phyloP scores from a whole-genome alignment of 768 basidiomycete species.

The Tylopilus rubrobrunneus region DNA sequence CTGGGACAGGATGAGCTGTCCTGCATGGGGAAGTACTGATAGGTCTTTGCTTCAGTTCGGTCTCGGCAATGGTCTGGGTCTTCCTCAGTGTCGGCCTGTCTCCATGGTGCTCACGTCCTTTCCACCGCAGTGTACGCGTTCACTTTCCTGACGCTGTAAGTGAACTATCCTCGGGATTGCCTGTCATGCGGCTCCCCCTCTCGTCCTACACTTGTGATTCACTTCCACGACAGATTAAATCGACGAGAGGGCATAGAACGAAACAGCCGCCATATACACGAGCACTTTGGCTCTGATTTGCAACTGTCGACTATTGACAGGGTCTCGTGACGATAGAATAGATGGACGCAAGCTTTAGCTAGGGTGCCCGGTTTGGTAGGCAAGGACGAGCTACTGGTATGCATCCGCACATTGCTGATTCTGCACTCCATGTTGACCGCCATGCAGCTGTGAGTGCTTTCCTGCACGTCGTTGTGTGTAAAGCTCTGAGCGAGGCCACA shows the following conservation, averaged over 20 bases:
- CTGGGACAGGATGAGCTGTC: too few species aligned
- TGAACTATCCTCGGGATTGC: not conserved
- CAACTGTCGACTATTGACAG: not conserved
- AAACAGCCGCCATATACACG: not conserved
- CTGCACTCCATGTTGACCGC: too few species aligned
- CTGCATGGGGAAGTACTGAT: too few species aligned
- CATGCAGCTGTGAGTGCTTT: too few species aligned
- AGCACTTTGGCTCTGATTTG: not conserved
- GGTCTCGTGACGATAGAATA: not conserved
- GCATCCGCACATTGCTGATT: too few species aligned
- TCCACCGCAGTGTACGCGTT: not conserved
- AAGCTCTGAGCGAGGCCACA: not conserved
- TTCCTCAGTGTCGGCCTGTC: not conserved
- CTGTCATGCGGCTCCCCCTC: too few species aligned
- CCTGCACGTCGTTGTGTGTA: too few species aligned
- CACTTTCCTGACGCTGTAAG: too few species aligned
- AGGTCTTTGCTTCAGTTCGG: conserved; percentile 12
- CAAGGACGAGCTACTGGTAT: too few species aligned
- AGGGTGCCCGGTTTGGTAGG: too few species aligned
- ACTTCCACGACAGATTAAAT: conserved; percentile 15
- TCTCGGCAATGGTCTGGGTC: conserved; percentile 9
- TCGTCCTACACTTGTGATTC: too few species aligned
- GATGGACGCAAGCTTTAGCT: not conserved
- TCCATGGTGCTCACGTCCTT: not conserved
- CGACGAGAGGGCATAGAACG: conserved; percentile 7